Base-by-base conservation (phyloP, 2,329 filamentous ascomycete species). In the Penicillium sp. region DNA sequence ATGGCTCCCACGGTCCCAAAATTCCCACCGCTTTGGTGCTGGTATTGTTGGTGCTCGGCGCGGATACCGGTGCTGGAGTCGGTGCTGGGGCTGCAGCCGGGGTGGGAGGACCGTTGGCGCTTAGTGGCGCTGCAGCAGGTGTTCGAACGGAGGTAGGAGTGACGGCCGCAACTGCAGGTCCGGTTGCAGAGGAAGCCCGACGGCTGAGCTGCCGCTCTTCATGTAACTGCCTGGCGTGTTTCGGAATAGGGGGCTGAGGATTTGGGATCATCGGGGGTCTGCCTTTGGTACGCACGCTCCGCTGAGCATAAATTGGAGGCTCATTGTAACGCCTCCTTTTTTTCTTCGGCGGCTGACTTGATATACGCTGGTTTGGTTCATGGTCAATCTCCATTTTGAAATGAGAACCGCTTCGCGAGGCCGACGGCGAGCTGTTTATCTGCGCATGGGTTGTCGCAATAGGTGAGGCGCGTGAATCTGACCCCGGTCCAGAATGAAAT, bases 301-400 rank as follows among this genome's bases (percentile, higher is more conserved):
- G 76, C 39, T 74, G 75, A 21, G 80, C 80, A 65, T 74, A 85
- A 37, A 84, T 79, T 3, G 83, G 83, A 31, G 81, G 78, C 64
- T 84, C 81, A 46, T 78, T 76, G 59, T 81, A 82, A 49, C 81
- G 76, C 57, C 76, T 74, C 58, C 79, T 75, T 63, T 83, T 84
- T 60, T 74, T 76, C 16, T 77, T 76, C 19, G 78, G 79, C 21
- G 73, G 75, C 53, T 76, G 69, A n/a, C 65, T 63, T 31, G 67
- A 69, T 14, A 65, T 52, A 21, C 48, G 65, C 11, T 55, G 27
- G 33, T 33, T 56, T 22, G 60, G 44, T 19, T 67, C 61, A 5
- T 64, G 54, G 35, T 64, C 59, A 16, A 68, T 48, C 8, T 69
- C 68, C 58, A 67, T 63, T 48, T 70, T 71, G 33, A 65, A 52